phyloP scores from a whole-genome alignment of 208 protist genomes.

The Trypanosoma boissoni region DNA sequence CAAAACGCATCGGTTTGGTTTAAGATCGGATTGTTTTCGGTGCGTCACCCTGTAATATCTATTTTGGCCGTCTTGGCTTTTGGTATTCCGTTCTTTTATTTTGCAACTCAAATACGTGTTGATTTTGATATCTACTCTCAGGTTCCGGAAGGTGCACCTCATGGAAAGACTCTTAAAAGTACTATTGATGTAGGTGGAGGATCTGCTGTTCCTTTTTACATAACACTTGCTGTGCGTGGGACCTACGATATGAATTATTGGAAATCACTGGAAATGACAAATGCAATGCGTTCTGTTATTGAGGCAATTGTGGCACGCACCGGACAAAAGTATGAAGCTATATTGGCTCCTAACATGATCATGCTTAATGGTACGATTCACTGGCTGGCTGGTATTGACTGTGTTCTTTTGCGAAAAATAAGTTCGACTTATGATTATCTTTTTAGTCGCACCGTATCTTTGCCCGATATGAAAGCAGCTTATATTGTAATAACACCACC shows the following conservation, averaged over 20 bases:
- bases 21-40: constrained; percentile 7
- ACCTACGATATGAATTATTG: constrained; percentile 15
- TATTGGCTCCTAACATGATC: constrained; percentile 17
- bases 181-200: constrained; percentile 15
- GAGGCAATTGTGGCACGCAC: constrained; percentile 11
- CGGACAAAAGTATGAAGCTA: neutral
- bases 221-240: constrained; percentile 13
- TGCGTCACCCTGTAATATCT: constrained; percentile 24
- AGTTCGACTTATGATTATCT: constrained; percentile 11
- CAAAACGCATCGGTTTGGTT: constrained; percentile 24
- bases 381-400: constrained; percentile 6
- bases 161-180: constrained; percentile 11
- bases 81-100: constrained; percentile 23
- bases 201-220: constrained; percentile 23
- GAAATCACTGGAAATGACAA: constrained; percentile 16
- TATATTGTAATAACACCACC: constrained; percentile 13
- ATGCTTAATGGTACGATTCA: neutral
- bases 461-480: constrained; percentile 1
- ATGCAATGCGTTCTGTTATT: constrained; percentile 18
- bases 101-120: constrained; percentile 10
- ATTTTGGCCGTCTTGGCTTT: constrained; percentile 6
- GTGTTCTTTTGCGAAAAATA: neutral
- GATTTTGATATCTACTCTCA: constrained; percentile 24
- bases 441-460: constrained; percentile 17
- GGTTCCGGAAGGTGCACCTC: constrained; percentile 13